Percentiles rank a stretch among this genome's conserved stretches.
Evolutionary conservation across 345 rosid genomes (phyloP).

Genomic region (Corymbia maculata): DNA sequence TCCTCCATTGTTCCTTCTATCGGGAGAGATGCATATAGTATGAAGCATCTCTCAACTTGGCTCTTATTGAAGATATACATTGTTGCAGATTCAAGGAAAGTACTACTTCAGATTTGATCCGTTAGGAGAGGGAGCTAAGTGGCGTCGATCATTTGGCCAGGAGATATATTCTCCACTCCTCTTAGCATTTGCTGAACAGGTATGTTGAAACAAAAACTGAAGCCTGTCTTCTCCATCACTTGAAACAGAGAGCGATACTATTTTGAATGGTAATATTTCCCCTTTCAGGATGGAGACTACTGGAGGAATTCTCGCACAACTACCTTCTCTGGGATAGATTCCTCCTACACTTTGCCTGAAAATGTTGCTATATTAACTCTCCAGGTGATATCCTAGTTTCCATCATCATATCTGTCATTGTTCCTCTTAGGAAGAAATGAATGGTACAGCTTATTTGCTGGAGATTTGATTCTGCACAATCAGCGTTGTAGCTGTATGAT

Average conservation of each 20-base stretch:
- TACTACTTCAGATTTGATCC: conserved; percentile 78
- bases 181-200: conserved; percentile 81
- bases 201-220: neutral
- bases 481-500: neutral
- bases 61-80: neutral
- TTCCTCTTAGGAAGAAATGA: neutral
- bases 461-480: neutral
- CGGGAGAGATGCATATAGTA: neutral
- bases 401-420: neutral
- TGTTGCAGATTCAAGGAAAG: conserved; percentile 79
- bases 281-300: conserved; percentile 50
- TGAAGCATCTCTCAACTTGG: neutral
- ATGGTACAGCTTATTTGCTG: neutral
- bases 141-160: conserved; percentile 91
- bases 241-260: neutral
- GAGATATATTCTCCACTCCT: conserved; percentile 92
- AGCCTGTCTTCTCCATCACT: neutral
- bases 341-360: conserved; percentile 71
- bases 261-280: neutral
- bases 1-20: neutral
- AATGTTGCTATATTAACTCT: conserved; percentile 81
- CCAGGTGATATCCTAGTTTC: conserved; percentile 32
- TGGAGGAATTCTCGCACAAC: conserved; percentile 45
- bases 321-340: conserved; percentile 66
- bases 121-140: conserved; percentile 86